Base-by-base conservation (phyloP, 345 rosid genomes). In the Moricandia arvensis region DNA sequence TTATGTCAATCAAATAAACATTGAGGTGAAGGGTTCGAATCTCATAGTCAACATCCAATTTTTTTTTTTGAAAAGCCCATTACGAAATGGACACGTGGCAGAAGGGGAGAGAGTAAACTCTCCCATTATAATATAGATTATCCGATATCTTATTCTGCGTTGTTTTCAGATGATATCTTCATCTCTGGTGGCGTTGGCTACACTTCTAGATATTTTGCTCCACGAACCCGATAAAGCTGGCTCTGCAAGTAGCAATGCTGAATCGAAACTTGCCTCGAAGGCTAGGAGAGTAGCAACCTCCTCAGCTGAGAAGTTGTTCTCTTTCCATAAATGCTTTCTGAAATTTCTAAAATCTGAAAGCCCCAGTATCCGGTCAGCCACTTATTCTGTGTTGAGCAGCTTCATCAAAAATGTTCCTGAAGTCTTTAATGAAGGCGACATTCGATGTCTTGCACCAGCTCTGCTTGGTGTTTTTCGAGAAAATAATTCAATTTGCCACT, bases 391-490 rank as follows among this genome's bases (percentile, higher is more conserved):
- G 60, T 76, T 90, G 73, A 87, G 83, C 83, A 88, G 96, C 80
- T 90, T 71, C 78, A 81, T 90, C 68, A 89, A 85, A 82, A 84
- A 85, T 76, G 78, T 89, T 77, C 92, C 95, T 81, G 87, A 89
- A 59, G 88, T 75, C 63, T 84, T 92, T 73, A 72, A 80, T 80
- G 97, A 88, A 72, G 86, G 77, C 51, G 89, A 85, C 70, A 54
- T 92, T 79, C 88, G 83, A 84, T 70, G 79, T 15, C 78, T 94
- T 79, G 90, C 92, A 26, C 60, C 90, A 72, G 83, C 87, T 45
- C 69, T 94, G 53, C 94, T 94, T 71, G 97, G 97, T 78, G 87
- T 86, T 69, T 91, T 94, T 80, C 89, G 83, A 75, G 98, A 94
- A 84, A 91, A 86, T 61, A 89, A 94, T 82, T 92, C 96, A 73